phyloP scores from a whole-genome alignment of 371 early-diverging fungal genomes.

The Chytridium lagenaria region DNA sequence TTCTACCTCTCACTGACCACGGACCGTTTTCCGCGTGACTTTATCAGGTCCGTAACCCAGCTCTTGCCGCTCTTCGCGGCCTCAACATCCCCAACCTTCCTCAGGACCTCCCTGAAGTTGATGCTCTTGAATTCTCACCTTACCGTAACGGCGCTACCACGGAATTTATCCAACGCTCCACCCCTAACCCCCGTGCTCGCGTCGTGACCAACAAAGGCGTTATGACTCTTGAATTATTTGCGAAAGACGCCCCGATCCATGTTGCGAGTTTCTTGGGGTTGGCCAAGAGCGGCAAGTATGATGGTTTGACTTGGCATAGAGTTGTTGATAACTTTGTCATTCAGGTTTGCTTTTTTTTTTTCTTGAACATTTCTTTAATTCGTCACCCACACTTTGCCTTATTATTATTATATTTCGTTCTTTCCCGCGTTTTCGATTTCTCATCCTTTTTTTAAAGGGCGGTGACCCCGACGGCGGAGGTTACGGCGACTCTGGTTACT shows the following conservation, averaged over 20 bases:
- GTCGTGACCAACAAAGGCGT: conserved; percentile 1
- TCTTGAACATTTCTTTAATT: background rate
- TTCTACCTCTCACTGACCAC: too few relatives aligned
- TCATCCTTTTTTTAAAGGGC: background rate
- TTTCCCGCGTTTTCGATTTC: background rate
- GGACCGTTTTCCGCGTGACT: too few relatives aligned
- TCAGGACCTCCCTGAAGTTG: background rate
- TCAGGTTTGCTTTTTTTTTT: conserved; percentile 6
- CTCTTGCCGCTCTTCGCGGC: background rate
- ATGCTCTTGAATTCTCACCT: background rate
- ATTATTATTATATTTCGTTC: too few relatives aligned
- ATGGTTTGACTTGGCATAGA: conserved; percentile 11
- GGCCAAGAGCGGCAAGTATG: background rate
- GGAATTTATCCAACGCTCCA: background rate
- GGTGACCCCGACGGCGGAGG: conserved; percentile 13
- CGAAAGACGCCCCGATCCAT: conserved; percentile 11
- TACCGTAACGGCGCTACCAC: background rate
- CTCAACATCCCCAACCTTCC: background rate
- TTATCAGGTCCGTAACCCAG: conserved; percentile 7
- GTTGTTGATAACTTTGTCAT: conserved; percentile 21
- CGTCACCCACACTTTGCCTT: too few relatives aligned
- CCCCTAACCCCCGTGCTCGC: background rate
- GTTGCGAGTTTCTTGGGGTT: conserved; percentile 15
- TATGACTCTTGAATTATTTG: conserved; percentile 3
- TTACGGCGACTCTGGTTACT: conserved; percentile 11